Evolutionary conservation across 2,329 filamentous ascomycete species (phyloP).

Genomic region (Didymella sp.): DNA sequence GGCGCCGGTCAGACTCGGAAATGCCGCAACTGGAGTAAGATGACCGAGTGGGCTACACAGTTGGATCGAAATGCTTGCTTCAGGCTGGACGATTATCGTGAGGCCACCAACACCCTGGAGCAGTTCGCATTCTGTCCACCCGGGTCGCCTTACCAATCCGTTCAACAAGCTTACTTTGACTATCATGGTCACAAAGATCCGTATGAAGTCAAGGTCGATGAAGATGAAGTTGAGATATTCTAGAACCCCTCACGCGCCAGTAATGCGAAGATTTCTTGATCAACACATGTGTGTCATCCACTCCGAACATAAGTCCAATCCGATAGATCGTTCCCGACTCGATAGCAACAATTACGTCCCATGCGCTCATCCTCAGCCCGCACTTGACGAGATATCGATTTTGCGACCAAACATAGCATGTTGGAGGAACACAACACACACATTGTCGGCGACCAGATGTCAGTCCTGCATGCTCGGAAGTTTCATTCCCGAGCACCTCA

Average conservation of each 20-base stretch:
- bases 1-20: constrained; percentile 40
- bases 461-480: background rate
- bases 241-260: background rate
- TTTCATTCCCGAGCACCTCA: too few species aligned
- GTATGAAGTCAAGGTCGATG: constrained; percentile 33
- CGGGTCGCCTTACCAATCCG: constrained; percentile 37
- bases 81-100: constrained; percentile 45
- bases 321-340: background rate
- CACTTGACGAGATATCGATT: background rate
- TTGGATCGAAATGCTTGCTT: constrained; percentile 44
- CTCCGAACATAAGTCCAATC: background rate
- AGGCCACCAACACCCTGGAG: constrained; percentile 46
- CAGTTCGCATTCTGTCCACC: constrained; percentile 45
- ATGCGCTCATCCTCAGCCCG: background rate
- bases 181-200: constrained; percentile 44
- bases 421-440: background rate
- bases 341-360: background rate
- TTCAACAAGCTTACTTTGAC: constrained; percentile 44
- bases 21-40: constrained; percentile 45
- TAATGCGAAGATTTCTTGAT: background rate
- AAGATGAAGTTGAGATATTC: constrained; percentile 29
- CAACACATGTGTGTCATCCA: background rate
- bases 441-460: background rate
- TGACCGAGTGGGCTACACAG: constrained; percentile 42
- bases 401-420: constrained; percentile 4